phyloP scores from a whole-genome alignment of 257 asterid species.

The Capsicum baccatum region DNA sequence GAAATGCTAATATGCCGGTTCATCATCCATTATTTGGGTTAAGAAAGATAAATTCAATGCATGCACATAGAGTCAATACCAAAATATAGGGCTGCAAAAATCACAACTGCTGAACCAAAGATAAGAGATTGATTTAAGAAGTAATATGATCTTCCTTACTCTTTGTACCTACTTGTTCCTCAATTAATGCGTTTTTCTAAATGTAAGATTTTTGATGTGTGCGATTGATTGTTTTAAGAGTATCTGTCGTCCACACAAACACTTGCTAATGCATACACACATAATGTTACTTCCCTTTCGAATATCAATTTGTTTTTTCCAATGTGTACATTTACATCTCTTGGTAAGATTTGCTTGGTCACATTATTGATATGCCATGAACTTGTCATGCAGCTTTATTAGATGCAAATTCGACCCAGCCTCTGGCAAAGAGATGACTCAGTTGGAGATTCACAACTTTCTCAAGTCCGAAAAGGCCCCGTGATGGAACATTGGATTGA shows the following conservation, averaged over 20 bases:
- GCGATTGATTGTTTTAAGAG: not conserved
- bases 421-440: constrained; percentile 85
- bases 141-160: constrained; percentile 7
- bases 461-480: constrained; percentile 50
- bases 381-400: constrained; percentile 58
- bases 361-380: not conserved
- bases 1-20: not conserved
- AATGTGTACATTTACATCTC: not conserved
- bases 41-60: not conserved
- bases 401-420: constrained; percentile 83
- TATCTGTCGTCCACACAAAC: not conserved
- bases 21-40: not conserved
- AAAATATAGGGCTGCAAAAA: not conserved
- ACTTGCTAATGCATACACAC: not conserved
- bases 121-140: not conserved
- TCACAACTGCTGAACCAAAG: not conserved
- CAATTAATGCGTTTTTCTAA: not conserved
- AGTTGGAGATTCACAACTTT: constrained; percentile 70
- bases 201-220: not conserved
- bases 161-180: not conserved
- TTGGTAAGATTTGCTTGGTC: not conserved
- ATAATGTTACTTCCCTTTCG: not conserved
- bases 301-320: not conserved
- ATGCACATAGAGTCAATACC: not conserved
- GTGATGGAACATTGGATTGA: not conserved